A percentile compares a stretch with the other conserved stretches of the same genome.
phyloP scores from a whole-genome alignment of 768 basidiomycete genomes.

The Termitomyces eurrhizus region DNA sequence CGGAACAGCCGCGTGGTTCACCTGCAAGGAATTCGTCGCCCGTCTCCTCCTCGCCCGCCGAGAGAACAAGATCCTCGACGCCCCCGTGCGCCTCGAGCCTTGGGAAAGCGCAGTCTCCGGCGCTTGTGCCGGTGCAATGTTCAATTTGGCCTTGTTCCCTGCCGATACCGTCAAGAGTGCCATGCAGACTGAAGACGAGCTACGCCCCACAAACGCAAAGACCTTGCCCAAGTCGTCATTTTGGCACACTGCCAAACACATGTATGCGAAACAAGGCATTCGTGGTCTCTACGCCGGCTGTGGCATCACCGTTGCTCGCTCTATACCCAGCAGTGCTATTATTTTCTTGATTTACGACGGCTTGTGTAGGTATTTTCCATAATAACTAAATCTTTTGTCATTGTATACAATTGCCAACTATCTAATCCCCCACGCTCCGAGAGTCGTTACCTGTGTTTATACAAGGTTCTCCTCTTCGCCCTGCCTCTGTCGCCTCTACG shows the following conservation, averaged over 20 bases:
- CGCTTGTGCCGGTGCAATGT: slow-evolving; percentile 80
- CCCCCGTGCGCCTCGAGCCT: slow-evolving; percentile 21
- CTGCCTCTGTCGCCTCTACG: slow-evolving; percentile 31
- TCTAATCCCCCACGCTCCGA: not conserved
- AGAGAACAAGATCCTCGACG: slow-evolving; percentile 2
- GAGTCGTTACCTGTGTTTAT: not conserved
- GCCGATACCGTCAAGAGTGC: slow-evolving; percentile 92
- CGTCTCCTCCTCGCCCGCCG: slow-evolving; percentile 54
- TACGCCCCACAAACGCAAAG: slow-evolving; percentile 40
- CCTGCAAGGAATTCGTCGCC: slow-evolving; percentile 77
- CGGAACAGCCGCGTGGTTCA: slow-evolving; percentile 89
- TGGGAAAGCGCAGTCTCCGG: slow-evolving; percentile 88
- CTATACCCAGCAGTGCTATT: slow-evolving; percentile 82
- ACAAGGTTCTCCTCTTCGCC: slow-evolving; percentile 14
- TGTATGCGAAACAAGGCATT: slow-evolving; percentile 73
- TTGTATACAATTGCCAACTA: no score
- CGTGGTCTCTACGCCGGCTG: slow-evolving; percentile 83
- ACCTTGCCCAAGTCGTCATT: slow-evolving; percentile 35
- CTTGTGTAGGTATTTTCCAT: slow-evolving; percentile 40
- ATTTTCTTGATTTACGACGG: slow-evolving; percentile 90
- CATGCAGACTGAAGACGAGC: slow-evolving; percentile 89
- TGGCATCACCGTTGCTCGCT: slow-evolving; percentile 80
- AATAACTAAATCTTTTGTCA: not conserved
- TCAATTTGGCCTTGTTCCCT: slow-evolving; percentile 89
- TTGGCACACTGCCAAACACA: slow-evolving; percentile 55